These are phyloP conservation scores for Trichoderma sp. DNA, from an alignment of 2,329 filamentous ascomycete species.

Conservation along the genomic window DNA sequence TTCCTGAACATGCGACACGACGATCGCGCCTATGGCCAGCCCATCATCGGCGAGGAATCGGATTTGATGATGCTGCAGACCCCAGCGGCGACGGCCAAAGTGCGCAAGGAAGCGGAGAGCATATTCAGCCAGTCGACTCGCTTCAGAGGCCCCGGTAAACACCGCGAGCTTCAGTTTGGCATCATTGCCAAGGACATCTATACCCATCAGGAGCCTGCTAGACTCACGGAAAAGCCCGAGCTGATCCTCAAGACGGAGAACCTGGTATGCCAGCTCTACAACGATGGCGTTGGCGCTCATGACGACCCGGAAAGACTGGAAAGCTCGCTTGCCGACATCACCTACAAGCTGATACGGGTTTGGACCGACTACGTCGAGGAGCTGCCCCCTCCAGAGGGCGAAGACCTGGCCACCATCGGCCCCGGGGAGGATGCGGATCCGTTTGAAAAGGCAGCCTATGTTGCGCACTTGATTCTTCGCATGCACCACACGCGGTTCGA, in stretches of 20 bases:
- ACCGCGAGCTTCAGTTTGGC: slow-evolving; percentile 65
- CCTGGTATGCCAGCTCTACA: slow-evolving; percentile 66
- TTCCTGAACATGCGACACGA: slow-evolving; percentile 54
- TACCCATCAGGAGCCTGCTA: slow-evolving; percentile 56
- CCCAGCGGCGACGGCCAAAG: slow-evolving; percentile 56
- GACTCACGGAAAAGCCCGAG: slow-evolving; percentile 68
- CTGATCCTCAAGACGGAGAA: slow-evolving; percentile 77
- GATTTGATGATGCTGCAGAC: slow-evolving; percentile 60
- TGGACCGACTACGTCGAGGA: slow-evolving; percentile 59
- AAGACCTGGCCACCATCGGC: slow-evolving; percentile 64
- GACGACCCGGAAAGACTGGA: slow-evolving; percentile 61
- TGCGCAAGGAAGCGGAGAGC: slow-evolving; percentile 58
- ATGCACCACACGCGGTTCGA: slow-evolving; percentile 69
- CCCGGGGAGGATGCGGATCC: slow-evolving; percentile 63
- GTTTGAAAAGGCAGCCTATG: slow-evolving; percentile 74
- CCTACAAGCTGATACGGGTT: slow-evolving; percentile 54
- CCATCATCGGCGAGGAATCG: slow-evolving; percentile 49
- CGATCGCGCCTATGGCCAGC: slow-evolving; percentile 44
- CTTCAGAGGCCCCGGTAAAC: slow-evolving; percentile 47
- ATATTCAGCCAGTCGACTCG: slow-evolving; percentile 58
- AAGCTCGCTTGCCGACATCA: slow-evolving; percentile 56
- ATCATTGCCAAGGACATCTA: slow-evolving; percentile 73
- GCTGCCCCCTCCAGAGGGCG: slow-evolving; percentile 53
- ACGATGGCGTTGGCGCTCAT: slow-evolving; percentile 59
- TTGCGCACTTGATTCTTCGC: slow-evolving; percentile 76